A percentile compares a stretch with the other conserved stretches of the same genome.
phyloP scores from a whole-genome alignment of 2,329 filamentous ascomycete species.

The Calonectria pteridis region DNA sequence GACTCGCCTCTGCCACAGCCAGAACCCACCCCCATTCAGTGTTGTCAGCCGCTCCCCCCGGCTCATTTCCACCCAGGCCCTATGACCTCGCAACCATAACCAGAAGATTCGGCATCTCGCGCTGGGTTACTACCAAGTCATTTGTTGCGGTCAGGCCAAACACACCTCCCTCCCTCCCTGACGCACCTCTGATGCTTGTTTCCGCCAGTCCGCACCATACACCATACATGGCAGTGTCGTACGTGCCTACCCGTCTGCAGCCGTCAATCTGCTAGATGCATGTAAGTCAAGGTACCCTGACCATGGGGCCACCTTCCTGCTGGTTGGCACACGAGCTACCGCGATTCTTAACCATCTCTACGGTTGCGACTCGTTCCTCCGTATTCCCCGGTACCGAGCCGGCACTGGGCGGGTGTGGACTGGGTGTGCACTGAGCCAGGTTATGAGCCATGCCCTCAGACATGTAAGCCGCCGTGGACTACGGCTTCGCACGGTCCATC shows the following conservation, averaged over 20 bases:
- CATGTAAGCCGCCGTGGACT: background rate
- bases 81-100: slow-evolving; percentile 11
- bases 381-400: background rate
- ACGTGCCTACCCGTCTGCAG: slow-evolving; percentile 18
- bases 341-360: background rate
- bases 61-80: background rate
- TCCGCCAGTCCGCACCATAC: slow-evolving; percentile 8
- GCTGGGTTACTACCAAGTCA: background rate
- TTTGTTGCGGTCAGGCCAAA: slow-evolving; percentile 19
- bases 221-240: slow-evolving; percentile 3
- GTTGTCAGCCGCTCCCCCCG: background rate
- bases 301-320: slow-evolving; percentile 7
- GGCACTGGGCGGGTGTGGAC: slow-evolving; percentile 1
- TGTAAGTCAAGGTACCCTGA: slow-evolving; percentile 22
- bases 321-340: slow-evolving; percentile 18
- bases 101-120: background rate
- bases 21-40: background rate
- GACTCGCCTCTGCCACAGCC: background rate
- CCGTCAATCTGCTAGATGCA: slow-evolving; percentile 28
- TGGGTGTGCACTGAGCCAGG: background rate
- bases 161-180: background rate
- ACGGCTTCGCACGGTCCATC: slow-evolving; percentile 4
- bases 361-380: background rate
- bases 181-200: slow-evolving; percentile 7
- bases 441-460: background rate